Base-by-base conservation (phyloP, 2,329 filamentous ascomycete species). In the Chaetothyriales sp. region DNA sequence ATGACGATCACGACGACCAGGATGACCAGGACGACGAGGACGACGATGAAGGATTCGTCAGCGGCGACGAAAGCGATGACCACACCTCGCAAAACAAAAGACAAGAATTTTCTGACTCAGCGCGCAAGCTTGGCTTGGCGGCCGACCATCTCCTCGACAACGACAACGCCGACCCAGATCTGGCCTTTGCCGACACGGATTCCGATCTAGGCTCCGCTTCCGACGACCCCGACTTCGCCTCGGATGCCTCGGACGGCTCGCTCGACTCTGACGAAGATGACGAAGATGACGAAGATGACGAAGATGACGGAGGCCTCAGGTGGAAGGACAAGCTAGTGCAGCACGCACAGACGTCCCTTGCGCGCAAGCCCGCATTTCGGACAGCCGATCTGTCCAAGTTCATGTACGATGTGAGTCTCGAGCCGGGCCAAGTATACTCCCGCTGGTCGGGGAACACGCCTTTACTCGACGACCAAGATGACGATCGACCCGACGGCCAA, bases 181-280 rank as follows among this genome's bases (percentile, higher is more conserved):
- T 97, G 52, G 87, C 82, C 1, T 98, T 95, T 71, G 92, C 92
- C 13, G 92, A 98, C 63, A 95, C 88, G 63, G 94, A 98, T 67
- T 98, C 92, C 0, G 94, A 98, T 65, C 76, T 98, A 4, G 92
- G 92, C 5, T 95, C 90, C 2, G 76, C 72, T 6, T 77, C 80
- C 3, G 76, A 78, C 3, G 76, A 78, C 22, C 74, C 76, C 53
- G 73, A 77, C 28, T 58, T 75, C 13, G 72, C 72, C 18, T 37
- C 54, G 1, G 76, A 74, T 1, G 75, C 71, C 7, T 77, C 80
- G 6, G 77, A 78, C 18, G 74, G 77, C 54, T 73, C 77, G 25
- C 59, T 76, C 9, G 71, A 72, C 8, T 70, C 71, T 2, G 67
- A 68, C 0, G 77, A 79, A 43, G 71, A 73, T 18, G 83, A 85